phyloP scores from a whole-genome alignment of 192 early-diverging fungal genomes.

The Entophlyctis luteolus region DNA sequence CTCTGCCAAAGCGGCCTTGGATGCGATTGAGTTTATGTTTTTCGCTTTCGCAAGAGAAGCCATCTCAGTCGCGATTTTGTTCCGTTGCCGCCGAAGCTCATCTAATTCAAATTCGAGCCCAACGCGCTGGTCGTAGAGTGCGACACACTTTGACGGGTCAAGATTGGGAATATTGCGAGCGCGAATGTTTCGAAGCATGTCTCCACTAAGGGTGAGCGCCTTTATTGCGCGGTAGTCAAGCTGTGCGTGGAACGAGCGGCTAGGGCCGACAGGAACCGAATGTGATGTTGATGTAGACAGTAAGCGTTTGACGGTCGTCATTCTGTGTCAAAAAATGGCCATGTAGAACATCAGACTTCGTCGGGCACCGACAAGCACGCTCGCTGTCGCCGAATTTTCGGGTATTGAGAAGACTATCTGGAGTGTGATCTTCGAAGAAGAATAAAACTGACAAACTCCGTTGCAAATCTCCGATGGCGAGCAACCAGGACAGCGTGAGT shows the following conservation, averaged over 20 bases:
- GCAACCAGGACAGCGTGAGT: too few relatives aligned
- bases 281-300: too few relatives aligned
- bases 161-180: constrained; percentile 45
- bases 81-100: constrained; percentile 45
- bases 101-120: constrained; percentile 44
- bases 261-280: too few relatives aligned
- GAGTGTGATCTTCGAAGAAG: too few relatives aligned
- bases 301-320: too few relatives aligned
- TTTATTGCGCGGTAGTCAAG: constrained; percentile 65
- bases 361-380: too few relatives aligned
- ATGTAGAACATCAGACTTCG: too few relatives aligned
- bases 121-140: constrained; percentile 45
- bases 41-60: constrained; percentile 26
- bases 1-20: constrained; percentile 32
- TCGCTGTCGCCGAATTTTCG: too few relatives aligned
- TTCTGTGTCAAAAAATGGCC: too few relatives aligned
- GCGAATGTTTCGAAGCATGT: neutral
- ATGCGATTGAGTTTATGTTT: constrained; percentile 13
- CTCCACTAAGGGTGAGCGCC: constrained; percentile 41
- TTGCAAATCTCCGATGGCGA: too few relatives aligned
- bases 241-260: constrained; percentile 33
- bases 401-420: too few relatives aligned
- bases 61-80: constrained; percentile 34
- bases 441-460: too few relatives aligned
- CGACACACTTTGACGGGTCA: constrained; percentile 41